Evolutionary conservation across 2,329 filamentous ascomycete genomes (phyloP).

Genomic region (Chrysoporthe puriensis): DNA sequence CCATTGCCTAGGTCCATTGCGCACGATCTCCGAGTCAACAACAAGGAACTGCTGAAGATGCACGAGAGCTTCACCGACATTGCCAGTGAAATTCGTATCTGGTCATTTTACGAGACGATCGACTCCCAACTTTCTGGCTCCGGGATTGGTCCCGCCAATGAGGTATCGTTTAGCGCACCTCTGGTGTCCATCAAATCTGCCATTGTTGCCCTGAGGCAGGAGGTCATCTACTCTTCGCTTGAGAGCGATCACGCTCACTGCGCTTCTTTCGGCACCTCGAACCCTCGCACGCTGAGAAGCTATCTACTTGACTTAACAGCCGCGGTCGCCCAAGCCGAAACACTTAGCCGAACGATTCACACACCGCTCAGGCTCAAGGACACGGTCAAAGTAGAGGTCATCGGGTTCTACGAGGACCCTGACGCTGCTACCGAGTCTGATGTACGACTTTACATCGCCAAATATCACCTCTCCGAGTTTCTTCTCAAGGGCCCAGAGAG

Average conservation of each 20-base stretch:
- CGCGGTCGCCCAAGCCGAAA: constrained; percentile 44
- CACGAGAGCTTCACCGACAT: constrained; percentile 61
- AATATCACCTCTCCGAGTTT: constrained; percentile 57
- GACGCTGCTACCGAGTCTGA: constrained; percentile 42
- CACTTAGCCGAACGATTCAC: constrained; percentile 43
- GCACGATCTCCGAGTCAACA: constrained; percentile 54
- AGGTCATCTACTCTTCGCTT: constrained; percentile 53
- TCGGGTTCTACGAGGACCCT: constrained; percentile 64
- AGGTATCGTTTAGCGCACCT: constrained; percentile 62
- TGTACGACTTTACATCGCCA: constrained; percentile 55
- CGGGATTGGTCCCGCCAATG: constrained; percentile 41
- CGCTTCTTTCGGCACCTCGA: constrained; percentile 56
- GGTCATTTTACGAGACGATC: constrained; percentile 66
- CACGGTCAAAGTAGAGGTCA: constrained; percentile 59
- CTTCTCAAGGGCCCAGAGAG: constrained; percentile 57
- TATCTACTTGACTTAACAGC: constrained; percentile 42
- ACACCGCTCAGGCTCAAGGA: constrained; percentile 53
- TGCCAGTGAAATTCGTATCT: constrained; percentile 61
- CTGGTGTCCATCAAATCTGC: constrained; percentile 61
- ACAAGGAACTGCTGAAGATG: constrained; percentile 50
- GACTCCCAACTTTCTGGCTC: constrained; percentile 59
- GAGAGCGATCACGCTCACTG: constrained; percentile 60
- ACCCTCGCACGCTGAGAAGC: constrained; percentile 50
- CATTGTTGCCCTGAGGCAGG: constrained; percentile 54
- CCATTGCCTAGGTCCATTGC: constrained; percentile 56